These are phyloP conservation scores for Russula emetica DNA, from an alignment of 768 basidiomycete genomes.

Conservation along the genomic window DNA sequence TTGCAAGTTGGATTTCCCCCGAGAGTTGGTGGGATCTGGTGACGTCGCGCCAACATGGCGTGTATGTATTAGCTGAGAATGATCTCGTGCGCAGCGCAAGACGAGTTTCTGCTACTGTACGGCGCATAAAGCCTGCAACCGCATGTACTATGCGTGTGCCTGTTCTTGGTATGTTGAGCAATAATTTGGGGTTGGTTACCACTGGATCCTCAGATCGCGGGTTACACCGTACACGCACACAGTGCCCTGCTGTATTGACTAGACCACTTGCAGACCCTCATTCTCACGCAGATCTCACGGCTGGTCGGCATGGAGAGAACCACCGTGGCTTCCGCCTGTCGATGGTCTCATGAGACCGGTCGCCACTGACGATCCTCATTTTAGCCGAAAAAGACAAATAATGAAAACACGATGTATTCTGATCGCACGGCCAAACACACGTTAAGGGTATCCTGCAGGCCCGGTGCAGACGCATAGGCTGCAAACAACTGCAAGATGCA, in stretches of 20 bases:
- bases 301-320: constrained; percentile 3
- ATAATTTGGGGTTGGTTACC: constrained; percentile 13
- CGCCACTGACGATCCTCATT: constrained; percentile 13
- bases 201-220: constrained; percentile 11
- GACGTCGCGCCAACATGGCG: constrained; percentile 10
- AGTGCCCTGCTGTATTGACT: constrained; percentile 5
- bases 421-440: constrained; percentile 15
- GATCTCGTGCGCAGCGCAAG: not conserved
- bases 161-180: constrained; percentile 3
- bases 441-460: constrained; percentile 15
- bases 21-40: not conserved
- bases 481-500: not conserved
- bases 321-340: constrained; percentile 21
- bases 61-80: not conserved
- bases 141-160: constrained; percentile 19
- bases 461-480: constrained; percentile 3
- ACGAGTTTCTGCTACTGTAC: not conserved
- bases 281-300: constrained; percentile 18
- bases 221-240: not conserved
- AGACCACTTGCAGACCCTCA: constrained; percentile 9
- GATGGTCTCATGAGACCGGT: not conserved
- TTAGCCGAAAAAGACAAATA: constrained; percentile 20
- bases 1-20: not conserved
- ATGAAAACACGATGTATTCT: constrained; percentile 14
- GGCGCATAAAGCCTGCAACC: constrained; percentile 9